Base-by-base conservation (phyloP, 1,284 basidiomycete genomes). In the Thelephora terrestris region DNA sequence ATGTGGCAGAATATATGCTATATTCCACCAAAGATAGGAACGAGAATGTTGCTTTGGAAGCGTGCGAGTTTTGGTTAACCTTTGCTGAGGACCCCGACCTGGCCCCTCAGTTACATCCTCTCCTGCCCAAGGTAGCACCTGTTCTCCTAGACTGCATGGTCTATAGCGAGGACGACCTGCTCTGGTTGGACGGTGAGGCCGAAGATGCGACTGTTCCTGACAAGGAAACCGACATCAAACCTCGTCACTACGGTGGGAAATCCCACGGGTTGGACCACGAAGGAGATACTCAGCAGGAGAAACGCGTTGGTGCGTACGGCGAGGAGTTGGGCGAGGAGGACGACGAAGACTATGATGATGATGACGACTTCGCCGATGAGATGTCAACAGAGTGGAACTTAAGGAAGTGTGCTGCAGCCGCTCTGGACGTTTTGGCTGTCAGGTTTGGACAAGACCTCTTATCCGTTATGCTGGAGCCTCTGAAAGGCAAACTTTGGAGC, bases 11-110 rank as follows among this genome's bases (percentile, higher is more conserved):
- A 63, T 99, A 97, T 69, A 99, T 99, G 90, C 78, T 98, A 36
- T 99, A 94, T 70, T 97, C 92, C 34, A 98, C 92, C 9, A 91
- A 94, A 66, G 95, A 98, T 74, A 85, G 88, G 68, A 90, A 98
- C 65, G 92, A 96, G 69, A 83, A 83, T 50, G 92, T 97, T 47
- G 92, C 93, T 4, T 74, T 97, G 38, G 94, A 97, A 69, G 96
- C 96, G 12, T 97, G 93, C 76, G 96, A 99, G 73, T 99, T 99
- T 69, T 99, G 96, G 96, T 78, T 99, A 54, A 97, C 95, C 1
- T 99, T 99, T 61, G 93, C 96, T 16, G 96, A 99, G 65, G 92
- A 98, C 61, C 81, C 83, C 14, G 84, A 90, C 45, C 75, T 99
- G 23, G 81, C 83, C 16, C 79, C 82, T 14, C 90, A 88, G 64